Conservation (phyloP, 2,329 filamentous ascomycete species). For the Tolypocladium pustulatum region DNA sequence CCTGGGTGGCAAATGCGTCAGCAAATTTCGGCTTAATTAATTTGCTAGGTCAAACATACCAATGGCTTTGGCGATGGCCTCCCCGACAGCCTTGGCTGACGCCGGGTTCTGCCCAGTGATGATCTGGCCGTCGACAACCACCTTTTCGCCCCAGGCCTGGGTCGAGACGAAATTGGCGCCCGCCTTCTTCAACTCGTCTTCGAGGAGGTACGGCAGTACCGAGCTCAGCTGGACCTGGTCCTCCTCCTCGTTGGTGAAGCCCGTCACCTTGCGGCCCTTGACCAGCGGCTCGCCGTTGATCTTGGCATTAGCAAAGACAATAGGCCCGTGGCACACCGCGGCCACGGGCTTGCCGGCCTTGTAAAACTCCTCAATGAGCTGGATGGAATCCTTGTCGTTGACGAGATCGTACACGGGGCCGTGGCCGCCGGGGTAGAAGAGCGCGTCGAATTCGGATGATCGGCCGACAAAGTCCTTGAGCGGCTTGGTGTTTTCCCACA, state of each 20-base stretch:
- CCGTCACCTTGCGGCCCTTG: constrained; percentile 46
- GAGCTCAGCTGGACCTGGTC: constrained; percentile 33
- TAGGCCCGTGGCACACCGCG: constrained; percentile 61
- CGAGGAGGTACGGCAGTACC: constrained; percentile 49
- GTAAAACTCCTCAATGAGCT: constrained; percentile 53
- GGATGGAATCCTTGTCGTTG: constrained; percentile 42
- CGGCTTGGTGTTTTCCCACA: constrained; percentile 55
- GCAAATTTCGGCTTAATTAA: background rate
- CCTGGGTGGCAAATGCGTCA: background rate
- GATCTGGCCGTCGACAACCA: constrained; percentile 39
- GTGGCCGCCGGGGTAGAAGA: constrained; percentile 49
- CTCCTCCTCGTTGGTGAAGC: constrained; percentile 51
- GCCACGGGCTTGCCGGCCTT: constrained; percentile 50
- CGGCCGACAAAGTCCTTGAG: constrained; percentile 46
- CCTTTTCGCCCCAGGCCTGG: constrained; percentile 37
- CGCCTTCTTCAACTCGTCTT: constrained; percentile 40
- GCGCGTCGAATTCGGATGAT: constrained; percentile 50
- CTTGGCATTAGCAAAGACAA: constrained; percentile 49
- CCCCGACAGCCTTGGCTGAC: constrained; percentile 38
- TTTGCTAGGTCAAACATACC: constrained; percentile 5
- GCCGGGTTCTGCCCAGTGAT: constrained; percentile 50
- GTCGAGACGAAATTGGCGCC: constrained; percentile 49
- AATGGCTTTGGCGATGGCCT: constrained; percentile 38
- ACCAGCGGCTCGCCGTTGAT: constrained; percentile 43
- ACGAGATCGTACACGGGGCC: constrained; percentile 60